phyloP scores from a whole-genome alignment of 2,329 filamentous ascomycete genomes.

The Madurella fahalii region DNA sequence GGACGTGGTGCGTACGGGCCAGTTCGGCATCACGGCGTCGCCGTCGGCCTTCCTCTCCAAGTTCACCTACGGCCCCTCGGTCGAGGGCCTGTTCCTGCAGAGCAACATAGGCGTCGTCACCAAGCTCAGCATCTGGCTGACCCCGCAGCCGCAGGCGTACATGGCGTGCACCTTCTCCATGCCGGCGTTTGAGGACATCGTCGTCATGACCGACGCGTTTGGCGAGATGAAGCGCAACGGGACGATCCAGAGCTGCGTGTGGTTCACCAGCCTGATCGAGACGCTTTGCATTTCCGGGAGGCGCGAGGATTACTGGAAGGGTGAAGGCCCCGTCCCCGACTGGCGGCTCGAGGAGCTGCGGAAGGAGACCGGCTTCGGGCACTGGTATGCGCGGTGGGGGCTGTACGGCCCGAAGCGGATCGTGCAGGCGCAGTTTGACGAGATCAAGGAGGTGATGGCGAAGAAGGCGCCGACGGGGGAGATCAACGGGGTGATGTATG shows the following conservation, averaged over 20 bases:
- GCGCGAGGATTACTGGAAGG: conserved; percentile 41
- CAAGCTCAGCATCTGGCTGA: conserved; percentile 48
- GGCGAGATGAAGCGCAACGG: conserved; percentile 41
- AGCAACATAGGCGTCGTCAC: conserved; percentile 52
- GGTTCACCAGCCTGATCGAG: conserved; percentile 44
- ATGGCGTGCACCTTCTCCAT: conserved; percentile 45
- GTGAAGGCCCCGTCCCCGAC: conserved; percentile 41
- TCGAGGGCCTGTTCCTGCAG: conserved; percentile 49
- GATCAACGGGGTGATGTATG: conserved; percentile 36
- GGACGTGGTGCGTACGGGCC: conserved; percentile 28
- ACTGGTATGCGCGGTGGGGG: conserved; percentile 44
- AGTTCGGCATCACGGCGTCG: conserved; percentile 35
- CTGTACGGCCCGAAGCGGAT: conserved; percentile 40
- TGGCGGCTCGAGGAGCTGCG: conserved; percentile 42
- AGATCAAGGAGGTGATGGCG: conserved; percentile 35
- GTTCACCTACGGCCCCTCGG: conserved; percentile 38
- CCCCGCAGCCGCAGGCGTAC: conserved; percentile 40
- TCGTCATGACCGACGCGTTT: conserved; percentile 42
- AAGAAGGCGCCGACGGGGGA: conserved; percentile 36
- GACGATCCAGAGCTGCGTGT: conserved; percentile 39
- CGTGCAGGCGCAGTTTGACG: conserved; percentile 42
- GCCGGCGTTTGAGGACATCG: conserved; percentile 43
- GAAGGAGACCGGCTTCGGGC: conserved; percentile 37
- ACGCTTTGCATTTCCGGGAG: conserved; percentile 41
- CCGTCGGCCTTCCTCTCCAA: conserved; percentile 37